Conservation (phyloP, 495 filamentous ascomycete species). For the Alectoria sarmentosa region DNA sequence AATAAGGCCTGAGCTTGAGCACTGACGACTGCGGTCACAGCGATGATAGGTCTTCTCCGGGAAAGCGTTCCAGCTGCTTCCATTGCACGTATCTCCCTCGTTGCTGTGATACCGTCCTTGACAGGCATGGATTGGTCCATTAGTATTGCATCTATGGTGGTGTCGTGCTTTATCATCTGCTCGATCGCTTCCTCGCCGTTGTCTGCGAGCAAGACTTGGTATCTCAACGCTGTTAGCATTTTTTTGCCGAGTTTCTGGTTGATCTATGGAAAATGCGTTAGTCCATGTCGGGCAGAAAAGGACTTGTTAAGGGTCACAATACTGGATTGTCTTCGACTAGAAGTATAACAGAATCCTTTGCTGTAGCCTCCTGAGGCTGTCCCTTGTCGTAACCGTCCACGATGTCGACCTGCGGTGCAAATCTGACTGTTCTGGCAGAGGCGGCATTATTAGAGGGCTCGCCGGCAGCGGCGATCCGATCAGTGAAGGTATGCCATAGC, state of each 20-base stretch:
- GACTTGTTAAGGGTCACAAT: slow-evolving; percentile 1
- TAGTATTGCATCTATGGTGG: slow-evolving; percentile 29
- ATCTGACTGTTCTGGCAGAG: slow-evolving; percentile 21
- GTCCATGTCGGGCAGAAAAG: neutral
- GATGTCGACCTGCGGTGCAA: slow-evolving; percentile 26
- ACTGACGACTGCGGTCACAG: slow-evolving; percentile 43
- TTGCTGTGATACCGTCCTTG: slow-evolving; percentile 28
- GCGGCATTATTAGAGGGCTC: slow-evolving; percentile 12
- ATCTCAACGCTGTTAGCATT: slow-evolving; percentile 25
- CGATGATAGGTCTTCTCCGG: slow-evolving; percentile 36
- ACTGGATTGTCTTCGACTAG: slow-evolving; percentile 30
- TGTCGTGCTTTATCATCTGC: slow-evolving; percentile 35
- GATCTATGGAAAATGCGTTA: slow-evolving; percentile 19
- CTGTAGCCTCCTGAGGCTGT: slow-evolving; percentile 16
- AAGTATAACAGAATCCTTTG: slow-evolving; percentile 22
- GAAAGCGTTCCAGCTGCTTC: slow-evolving; percentile 21
- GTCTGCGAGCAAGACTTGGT: slow-evolving; percentile 37
- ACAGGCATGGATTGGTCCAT: slow-evolving; percentile 31
- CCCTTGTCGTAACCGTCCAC: slow-evolving; percentile 15
- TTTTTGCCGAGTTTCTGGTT: slow-evolving; percentile 30
- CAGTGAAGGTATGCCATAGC: slow-evolving; percentile 27
- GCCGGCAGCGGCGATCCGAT: slow-evolving; percentile 21
- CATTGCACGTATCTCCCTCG: slow-evolving; percentile 27
- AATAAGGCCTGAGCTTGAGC: slow-evolving; percentile 38
- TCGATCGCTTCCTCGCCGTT: slow-evolving; percentile 55